Percentiles rank a stretch among this genome's conserved stretches.
Conservation (phyloP, 768 basidiomycete genomes). For the Lyophyllum decastes region DNA sequence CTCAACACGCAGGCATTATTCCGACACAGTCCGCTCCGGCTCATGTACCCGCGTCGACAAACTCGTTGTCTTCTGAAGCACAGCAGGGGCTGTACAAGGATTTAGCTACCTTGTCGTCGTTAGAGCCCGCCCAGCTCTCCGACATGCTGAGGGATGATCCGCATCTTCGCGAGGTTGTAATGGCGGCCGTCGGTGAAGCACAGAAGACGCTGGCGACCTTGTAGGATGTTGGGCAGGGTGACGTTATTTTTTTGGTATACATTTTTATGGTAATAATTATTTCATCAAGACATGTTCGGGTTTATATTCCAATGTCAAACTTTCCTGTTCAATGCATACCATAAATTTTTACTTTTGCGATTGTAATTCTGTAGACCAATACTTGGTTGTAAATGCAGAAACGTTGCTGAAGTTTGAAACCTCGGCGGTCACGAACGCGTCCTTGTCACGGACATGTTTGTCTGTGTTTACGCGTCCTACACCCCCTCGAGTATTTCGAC, state of each 20-base stretch:
- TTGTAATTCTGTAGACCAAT: not conserved
- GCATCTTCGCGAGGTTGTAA: conserved; percentile 36
- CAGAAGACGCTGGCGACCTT: conserved; percentile 13
- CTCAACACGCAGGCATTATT: not conserved
- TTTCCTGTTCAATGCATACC: not conserved
- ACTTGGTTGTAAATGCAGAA: not conserved
- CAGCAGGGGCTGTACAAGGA: conserved; percentile 20
- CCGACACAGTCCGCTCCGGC: conserved; percentile 3
- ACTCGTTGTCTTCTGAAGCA: conserved; percentile 4
- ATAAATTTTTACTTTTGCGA: not conserved
- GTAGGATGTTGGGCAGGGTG: not conserved
- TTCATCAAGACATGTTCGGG: not conserved
- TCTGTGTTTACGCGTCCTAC: conserved; percentile 12
- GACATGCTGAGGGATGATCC: conserved; percentile 39
- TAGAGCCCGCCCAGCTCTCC: conserved; percentile 38
- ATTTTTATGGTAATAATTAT: not conserved
- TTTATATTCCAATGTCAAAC: not conserved
- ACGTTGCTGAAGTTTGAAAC: not conserved
- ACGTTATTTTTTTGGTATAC: not conserved
- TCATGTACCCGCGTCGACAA: not conserved
- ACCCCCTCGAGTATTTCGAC: no score
- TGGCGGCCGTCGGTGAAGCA: conserved; percentile 31
- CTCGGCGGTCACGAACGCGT: conserved; percentile 8
- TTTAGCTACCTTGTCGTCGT: conserved; percentile 30
- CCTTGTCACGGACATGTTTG: conserved; percentile 3